Evolutionary conservation across 768 basidiomycete species (phyloP).

Genomic region (Lentinula lateritia): DNA sequence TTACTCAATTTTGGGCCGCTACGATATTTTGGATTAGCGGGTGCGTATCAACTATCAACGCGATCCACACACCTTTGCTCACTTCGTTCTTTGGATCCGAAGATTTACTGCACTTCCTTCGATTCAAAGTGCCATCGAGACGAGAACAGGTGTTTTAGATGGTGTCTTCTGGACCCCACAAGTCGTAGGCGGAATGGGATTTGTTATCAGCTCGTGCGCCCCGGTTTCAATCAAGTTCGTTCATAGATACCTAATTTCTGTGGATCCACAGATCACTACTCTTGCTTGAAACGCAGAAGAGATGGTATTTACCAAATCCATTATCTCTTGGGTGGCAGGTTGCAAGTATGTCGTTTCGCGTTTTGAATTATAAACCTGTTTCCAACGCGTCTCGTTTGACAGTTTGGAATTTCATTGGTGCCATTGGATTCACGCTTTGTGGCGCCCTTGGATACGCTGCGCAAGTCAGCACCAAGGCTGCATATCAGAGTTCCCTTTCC

Average conservation of each 20-base stretch:
- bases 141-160: slow-evolving; percentile 27
- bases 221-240: neutral
- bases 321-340: slow-evolving; percentile 51
- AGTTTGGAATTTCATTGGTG: slow-evolving; percentile 61
- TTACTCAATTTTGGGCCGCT: slow-evolving; percentile 49
- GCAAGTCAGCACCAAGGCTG: slow-evolving; percentile 22
- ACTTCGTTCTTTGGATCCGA: neutral
- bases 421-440: slow-evolving; percentile 51
- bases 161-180: slow-evolving; percentile 60
- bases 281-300: slow-evolving; percentile 50
- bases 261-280: slow-evolving; percentile 25
- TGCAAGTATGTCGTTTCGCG: slow-evolving; percentile 24
- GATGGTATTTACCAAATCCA: slow-evolving; percentile 46
- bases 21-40: slow-evolving; percentile 59
- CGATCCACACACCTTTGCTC: neutral
- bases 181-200: slow-evolving; percentile 56
- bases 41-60: slow-evolving; percentile 13
- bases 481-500: slow-evolving; percentile 46
- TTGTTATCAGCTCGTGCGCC: slow-evolving; percentile 42
- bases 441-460: slow-evolving; percentile 50
- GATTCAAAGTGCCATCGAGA: slow-evolving; percentile 25
- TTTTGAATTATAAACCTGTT: neutral
- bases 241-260: neutral
- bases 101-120: slow-evolving; percentile 32
- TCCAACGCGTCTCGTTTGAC: neutral